phyloP scores from a whole-genome alignment of 1,139 yeast species.

The Suhomyces guaymorum region DNA sequence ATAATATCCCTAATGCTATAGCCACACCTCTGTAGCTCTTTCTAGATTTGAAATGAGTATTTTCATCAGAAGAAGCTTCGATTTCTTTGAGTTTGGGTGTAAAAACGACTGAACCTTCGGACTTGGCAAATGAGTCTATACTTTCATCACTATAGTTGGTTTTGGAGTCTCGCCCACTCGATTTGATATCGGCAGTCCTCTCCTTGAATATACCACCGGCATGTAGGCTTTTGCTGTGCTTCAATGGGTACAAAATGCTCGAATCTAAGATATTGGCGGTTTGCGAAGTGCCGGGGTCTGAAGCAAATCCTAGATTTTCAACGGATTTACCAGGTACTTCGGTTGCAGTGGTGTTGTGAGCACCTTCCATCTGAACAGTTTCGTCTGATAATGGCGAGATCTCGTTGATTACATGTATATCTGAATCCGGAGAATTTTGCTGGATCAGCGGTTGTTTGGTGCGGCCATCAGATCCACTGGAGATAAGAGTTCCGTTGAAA shows the following conservation, averaged over 20 bases:
- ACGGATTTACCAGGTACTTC: too few relatives aligned
- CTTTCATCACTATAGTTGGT: neutral
- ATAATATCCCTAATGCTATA: slow-evolving; percentile 13
- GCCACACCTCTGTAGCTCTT: too few relatives aligned
- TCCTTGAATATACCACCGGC: slow-evolving; percentile 2
- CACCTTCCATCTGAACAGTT: too few relatives aligned
- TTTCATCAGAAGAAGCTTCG: too few relatives aligned
- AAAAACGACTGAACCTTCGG: too few relatives aligned
- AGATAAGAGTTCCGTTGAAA: slow-evolving; percentile 23
- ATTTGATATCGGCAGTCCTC: neutral
- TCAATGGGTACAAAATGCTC: slow-evolving; percentile 2
- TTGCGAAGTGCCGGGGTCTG: neutral
- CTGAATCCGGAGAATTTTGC: neutral
- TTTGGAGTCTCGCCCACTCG: too few relatives aligned
- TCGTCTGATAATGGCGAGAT: slow-evolving; percentile 17
- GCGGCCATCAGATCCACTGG: slow-evolving; percentile 17
- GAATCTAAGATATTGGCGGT: neutral
- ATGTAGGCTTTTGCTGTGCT: neutral
- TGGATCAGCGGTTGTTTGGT: neutral
- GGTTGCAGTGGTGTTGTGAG: neutral
- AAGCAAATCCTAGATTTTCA: too few relatives aligned
- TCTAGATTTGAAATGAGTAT: too few relatives aligned
- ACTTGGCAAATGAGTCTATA: neutral
- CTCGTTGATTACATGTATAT: slow-evolving; percentile 7
- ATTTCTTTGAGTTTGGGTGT: too few relatives aligned